These are phyloP conservation scores for Talaromyces sp. DNA, from an alignment of 2,329 filamentous ascomycete genomes.

Conservation along the genomic window DNA sequence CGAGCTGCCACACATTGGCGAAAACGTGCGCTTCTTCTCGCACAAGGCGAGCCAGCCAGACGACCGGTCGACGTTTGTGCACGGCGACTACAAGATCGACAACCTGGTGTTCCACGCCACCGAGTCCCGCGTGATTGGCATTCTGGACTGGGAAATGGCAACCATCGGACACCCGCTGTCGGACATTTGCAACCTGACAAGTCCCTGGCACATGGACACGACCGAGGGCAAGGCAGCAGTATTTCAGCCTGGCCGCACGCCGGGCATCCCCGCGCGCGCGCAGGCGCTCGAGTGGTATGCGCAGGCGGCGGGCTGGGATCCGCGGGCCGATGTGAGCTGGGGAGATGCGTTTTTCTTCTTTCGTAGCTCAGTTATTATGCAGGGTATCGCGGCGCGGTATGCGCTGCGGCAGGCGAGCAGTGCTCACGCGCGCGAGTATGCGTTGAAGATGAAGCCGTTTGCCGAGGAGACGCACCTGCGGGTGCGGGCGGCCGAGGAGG, in stretches of 20 bases:
- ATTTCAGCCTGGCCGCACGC: slow-evolving; percentile 60
- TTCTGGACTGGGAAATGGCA: slow-evolving; percentile 98
- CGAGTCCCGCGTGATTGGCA: slow-evolving; percentile 81
- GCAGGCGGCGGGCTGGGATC: slow-evolving; percentile 66
- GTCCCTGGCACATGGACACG: slow-evolving; percentile 33
- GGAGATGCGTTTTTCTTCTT: slow-evolving; percentile 60
- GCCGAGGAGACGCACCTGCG: slow-evolving; percentile 74
- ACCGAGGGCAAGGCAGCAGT: slow-evolving; percentile 33
- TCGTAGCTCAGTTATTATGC: slow-evolving; percentile 60
- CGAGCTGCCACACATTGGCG: slow-evolving; percentile 74
- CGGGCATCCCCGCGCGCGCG: slow-evolving; percentile 60
- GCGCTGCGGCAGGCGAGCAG: slow-evolving; percentile 86
- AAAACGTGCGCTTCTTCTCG: slow-evolving; percentile 73
- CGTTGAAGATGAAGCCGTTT: slow-evolving; percentile 62
- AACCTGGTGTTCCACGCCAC: slow-evolving; percentile 87
- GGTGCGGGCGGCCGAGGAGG: slow-evolving; percentile 50
- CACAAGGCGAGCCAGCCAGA: slow-evolving; percentile 64
- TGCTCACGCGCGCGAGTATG: slow-evolving; percentile 70
- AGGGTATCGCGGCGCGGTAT: slow-evolving; percentile 88
- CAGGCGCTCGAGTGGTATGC: slow-evolving; percentile 63
- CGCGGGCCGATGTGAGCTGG: slow-evolving; percentile 54
- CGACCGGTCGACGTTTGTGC: slow-evolving; percentile 75
- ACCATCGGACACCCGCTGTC: slow-evolving; percentile 94
- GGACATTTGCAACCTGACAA: slow-evolving; percentile 74
- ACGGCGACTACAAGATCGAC: slow-evolving; percentile 96